Conservation (phyloP, 139 green algal species). For the Yamagishiella unicocca region DNA sequence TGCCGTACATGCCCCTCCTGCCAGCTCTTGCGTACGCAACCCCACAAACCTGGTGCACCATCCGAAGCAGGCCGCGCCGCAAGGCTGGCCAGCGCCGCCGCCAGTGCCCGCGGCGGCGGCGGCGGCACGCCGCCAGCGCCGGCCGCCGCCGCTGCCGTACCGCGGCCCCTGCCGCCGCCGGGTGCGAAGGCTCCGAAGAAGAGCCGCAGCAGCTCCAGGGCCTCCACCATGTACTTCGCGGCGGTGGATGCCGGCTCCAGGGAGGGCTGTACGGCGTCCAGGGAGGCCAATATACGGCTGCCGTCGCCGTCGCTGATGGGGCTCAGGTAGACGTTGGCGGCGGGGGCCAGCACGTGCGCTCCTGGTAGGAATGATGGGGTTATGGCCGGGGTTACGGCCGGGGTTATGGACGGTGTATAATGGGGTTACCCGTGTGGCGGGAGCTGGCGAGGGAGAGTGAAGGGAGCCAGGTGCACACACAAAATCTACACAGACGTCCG, state of each 20-base stretch:
- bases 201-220: conserved; percentile 9
- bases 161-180: background rate
- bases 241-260: background rate
- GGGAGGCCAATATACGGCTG: background rate
- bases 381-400: no score
- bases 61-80: background rate
- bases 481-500: background rate
- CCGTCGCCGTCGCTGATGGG: background rate
- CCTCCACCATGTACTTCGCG: background rate
- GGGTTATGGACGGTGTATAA: no score
- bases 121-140: background rate
- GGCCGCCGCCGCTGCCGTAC: background rate
- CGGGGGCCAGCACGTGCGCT: background rate
- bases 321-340: background rate
- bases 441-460: no score
- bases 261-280: conserved; percentile 20
- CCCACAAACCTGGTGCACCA: background rate
- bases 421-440: no score
- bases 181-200: background rate
- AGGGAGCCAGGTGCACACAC: no score
- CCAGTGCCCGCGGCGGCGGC: background rate
- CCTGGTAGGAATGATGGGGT: background rate
- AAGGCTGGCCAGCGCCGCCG: background rate
- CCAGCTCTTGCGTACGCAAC: no score
- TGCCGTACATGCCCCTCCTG: no score